These are phyloP conservation scores for Xylariales sp. DNA, from an alignment of 2,329 filamentous ascomycete species.

Conservation along the genomic window DNA sequence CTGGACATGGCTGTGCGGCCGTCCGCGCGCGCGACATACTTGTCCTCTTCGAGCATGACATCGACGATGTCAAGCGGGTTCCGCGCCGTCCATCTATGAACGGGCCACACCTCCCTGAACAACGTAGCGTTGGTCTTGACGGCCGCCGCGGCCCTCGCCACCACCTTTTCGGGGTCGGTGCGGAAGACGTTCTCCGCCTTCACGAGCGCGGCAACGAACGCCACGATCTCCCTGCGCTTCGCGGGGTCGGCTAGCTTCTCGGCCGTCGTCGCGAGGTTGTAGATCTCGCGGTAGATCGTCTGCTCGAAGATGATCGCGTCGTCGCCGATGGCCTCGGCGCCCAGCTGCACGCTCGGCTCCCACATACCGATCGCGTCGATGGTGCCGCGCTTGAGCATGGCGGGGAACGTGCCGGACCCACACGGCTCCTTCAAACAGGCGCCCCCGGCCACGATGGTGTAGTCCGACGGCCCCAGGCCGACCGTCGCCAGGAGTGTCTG, in stretches of 20 bases:
- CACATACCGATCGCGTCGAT: conserved; percentile 52
- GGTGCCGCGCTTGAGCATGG: conserved; percentile 43
- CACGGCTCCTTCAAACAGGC: conserved; percentile 49
- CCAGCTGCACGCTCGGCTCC: conserved; percentile 52
- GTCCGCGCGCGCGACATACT: conserved; percentile 39
- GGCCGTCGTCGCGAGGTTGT: background rate
- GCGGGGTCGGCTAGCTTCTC: background rate
- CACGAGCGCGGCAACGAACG: conserved; percentile 48
- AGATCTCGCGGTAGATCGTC: background rate
- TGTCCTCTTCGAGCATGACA: conserved; percentile 46
- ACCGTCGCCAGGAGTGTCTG: conserved; percentile 46
- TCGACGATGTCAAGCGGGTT: conserved; percentile 46
- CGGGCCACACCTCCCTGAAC: conserved; percentile 30
- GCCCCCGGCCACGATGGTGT: conserved; percentile 45
- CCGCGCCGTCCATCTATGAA: conserved; percentile 47
- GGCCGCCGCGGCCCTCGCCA: conserved; percentile 42
- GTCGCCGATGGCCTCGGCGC: conserved; percentile 7
- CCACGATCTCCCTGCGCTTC: conserved; percentile 46
- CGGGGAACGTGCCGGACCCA: conserved; percentile 46
- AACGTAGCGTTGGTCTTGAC: conserved; percentile 43
- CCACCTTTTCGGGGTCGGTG: conserved; percentile 45
- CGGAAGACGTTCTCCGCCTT: conserved; percentile 48
- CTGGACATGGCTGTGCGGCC: conserved; percentile 25
- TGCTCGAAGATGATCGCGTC: conserved; percentile 46
- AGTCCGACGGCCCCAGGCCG: conserved; percentile 46